phyloP scores from a whole-genome alignment of 1,139 yeast genomes.

The Pneumocystis oryctolagi region DNA sequence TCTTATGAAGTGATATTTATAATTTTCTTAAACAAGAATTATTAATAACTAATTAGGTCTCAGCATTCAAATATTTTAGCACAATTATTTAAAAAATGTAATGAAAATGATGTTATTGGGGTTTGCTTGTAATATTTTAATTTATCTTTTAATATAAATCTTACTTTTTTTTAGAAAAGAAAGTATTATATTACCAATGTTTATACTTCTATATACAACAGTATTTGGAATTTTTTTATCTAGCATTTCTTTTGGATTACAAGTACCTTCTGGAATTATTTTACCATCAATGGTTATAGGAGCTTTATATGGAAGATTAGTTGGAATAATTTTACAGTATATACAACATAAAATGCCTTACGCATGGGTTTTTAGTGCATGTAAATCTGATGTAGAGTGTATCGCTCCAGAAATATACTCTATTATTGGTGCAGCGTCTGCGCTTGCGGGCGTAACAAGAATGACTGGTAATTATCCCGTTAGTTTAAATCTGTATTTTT shows the following conservation, averaged over 20 bases:
- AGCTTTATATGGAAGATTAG: conserved; percentile 45
- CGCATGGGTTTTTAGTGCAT: conserved; percentile 16
- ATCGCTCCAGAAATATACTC: conserved; percentile 47
- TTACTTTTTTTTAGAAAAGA: neutral
- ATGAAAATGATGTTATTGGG: neutral
- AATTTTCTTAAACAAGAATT: conserved; percentile 17
- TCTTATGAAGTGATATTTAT: neutral
- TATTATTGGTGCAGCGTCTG: conserved; percentile 51
- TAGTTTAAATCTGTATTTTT: neutral
- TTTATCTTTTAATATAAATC: neutral
- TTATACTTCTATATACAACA: neutral
- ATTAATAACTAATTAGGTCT: conserved; percentile 35
- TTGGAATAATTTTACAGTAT: conserved; percentile 36
- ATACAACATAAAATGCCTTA: conserved; percentile 4
- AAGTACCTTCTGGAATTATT: conserved; percentile 51
- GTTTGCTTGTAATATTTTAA: neutral
- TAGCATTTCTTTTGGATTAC: conserved; percentile 40
- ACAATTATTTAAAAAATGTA: conserved; percentile 23
- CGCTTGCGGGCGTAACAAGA: conserved; percentile 54
- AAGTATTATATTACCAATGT: neutral
- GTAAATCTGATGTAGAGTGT: conserved; percentile 18
- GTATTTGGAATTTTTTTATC: conserved; percentile 19
- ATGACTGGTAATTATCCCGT: conserved; percentile 29
- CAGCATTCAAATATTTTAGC: conserved; percentile 41
- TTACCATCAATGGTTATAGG: conserved; percentile 60